These are phyloP conservation scores for Sabuloglossum arenarium DNA, from an alignment of 495 filamentous ascomycete species.

Conservation along the genomic window DNA sequence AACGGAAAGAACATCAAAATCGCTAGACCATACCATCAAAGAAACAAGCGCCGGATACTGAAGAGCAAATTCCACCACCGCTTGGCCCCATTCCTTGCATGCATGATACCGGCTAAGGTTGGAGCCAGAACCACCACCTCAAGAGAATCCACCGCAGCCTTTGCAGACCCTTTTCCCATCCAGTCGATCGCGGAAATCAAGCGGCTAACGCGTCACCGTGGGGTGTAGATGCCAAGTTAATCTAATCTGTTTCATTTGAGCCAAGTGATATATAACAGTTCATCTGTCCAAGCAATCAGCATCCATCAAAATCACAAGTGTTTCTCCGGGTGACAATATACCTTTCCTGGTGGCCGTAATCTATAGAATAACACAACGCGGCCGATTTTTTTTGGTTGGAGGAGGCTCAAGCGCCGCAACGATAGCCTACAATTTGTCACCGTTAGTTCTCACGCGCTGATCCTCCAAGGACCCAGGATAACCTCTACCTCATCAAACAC, in stretches of 20 bases:
- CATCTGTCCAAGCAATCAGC: not conserved
- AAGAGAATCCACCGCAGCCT: not conserved
- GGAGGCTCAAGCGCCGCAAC: slow-evolving; percentile 81
- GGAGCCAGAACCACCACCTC: not conserved
- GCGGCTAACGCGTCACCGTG: not conserved
- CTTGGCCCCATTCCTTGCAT: not conserved
- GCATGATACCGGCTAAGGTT: not conserved
- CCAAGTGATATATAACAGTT: not conserved
- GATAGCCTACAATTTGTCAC: slow-evolving; percentile 39
- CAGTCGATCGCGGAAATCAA: not conserved
- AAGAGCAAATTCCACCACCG: not conserved
- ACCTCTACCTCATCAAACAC: slow-evolving; percentile 88
- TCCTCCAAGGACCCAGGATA: not conserved
- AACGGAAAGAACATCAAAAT: not conserved
- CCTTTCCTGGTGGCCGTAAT: not conserved
- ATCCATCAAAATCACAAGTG: not conserved
- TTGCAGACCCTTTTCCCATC: not conserved
- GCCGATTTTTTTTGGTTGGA: slow-evolving; percentile 39
- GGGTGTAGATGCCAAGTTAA: not conserved
- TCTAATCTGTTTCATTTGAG: not conserved
- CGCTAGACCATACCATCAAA: not conserved
- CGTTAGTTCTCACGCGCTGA: slow-evolving; percentile 8
- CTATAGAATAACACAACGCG: slow-evolving; percentile 5
- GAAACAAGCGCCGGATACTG: not conserved
- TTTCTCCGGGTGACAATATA: not conserved